Evolutionary conservation across 164 flowering plant genomes (phyloP).

Genomic region (Brasenia schreberi): DNA sequence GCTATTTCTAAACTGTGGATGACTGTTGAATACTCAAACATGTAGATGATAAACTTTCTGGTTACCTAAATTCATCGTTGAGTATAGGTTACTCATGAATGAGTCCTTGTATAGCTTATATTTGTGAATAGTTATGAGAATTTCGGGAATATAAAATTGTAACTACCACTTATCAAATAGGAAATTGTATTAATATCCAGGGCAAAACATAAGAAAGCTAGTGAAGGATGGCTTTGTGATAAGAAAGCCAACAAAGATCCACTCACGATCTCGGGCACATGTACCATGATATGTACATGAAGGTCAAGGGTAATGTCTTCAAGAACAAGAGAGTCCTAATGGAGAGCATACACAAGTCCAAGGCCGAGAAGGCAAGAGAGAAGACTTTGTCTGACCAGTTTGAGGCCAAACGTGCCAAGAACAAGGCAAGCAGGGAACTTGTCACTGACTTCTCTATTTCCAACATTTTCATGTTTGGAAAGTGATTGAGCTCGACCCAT

Average conservation of each 20-base stretch:
- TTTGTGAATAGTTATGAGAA: not conserved
- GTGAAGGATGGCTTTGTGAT: slow-evolving; percentile 10
- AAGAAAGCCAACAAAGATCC: slow-evolving; percentile 7
- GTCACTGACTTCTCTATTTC: too few species aligned
- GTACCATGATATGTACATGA: slow-evolving; percentile 43
- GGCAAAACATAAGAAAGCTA: slow-evolving; percentile 10
- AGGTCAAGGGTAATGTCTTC: slow-evolving; percentile 42
- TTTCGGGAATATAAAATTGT: too few species aligned
- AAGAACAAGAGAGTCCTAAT: slow-evolving; percentile 40
- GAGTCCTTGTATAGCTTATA: too few species aligned
- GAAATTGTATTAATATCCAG: not conserved
- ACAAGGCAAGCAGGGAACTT: slow-evolving; percentile 37
- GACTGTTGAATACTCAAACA: too few species aligned
- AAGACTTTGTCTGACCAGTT: slow-evolving; percentile 15
- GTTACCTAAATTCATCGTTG: too few species aligned
- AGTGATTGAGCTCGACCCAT: too few species aligned
- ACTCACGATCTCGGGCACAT: slow-evolving; percentile 20
- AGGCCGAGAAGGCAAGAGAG: slow-evolving; percentile 21
- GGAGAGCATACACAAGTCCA: slow-evolving; percentile 26
- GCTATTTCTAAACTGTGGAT: too few species aligned
- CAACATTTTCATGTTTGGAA: too few species aligned
- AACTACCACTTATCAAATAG: too few species aligned
- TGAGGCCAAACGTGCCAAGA: slow-evolving; percentile 31
- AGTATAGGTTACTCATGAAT: too few species aligned
- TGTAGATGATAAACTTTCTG: too few species aligned